phyloP scores from a whole-genome alignment of 106 monocot species.

The Ottelia alismoides region DNA sequence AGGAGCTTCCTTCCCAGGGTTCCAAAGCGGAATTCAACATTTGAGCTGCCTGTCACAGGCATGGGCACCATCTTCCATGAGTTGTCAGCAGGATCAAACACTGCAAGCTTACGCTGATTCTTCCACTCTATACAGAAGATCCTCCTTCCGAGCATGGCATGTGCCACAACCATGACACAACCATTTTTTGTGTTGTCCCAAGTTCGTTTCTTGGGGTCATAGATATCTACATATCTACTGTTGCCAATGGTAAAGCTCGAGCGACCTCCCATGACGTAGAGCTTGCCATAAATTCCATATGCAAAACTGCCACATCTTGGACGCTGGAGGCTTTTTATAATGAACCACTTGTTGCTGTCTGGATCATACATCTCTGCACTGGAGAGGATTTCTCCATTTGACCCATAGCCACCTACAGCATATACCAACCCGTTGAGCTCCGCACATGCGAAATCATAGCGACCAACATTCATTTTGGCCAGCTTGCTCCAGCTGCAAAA shows the following conservation, averaged over 20 bases:
- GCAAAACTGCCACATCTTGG: slow-evolving; percentile 84
- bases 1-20: slow-evolving; percentile 45
- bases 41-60: slow-evolving; percentile 44
- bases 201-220: slow-evolving; percentile 23
- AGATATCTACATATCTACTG: slow-evolving; percentile 51
- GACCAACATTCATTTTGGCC: slow-evolving; percentile 64
- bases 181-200: slow-evolving; percentile 65
- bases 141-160: slow-evolving; percentile 45
- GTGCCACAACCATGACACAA: slow-evolving; percentile 80
- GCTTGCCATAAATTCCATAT: slow-evolving; percentile 39
- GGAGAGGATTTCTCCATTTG: slow-evolving; percentile 51
- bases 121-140: slow-evolving; percentile 92
- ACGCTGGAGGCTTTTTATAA: slow-evolving; percentile 47
- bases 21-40: slow-evolving; percentile 43
- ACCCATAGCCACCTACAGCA: slow-evolving; percentile 56
- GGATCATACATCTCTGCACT: slow-evolving; percentile 65
- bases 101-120: slow-evolving; percentile 51
- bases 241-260: slow-evolving; percentile 81
- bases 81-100: slow-evolving; percentile 38
- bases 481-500: slow-evolving; percentile 56
- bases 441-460: slow-evolving; percentile 74
- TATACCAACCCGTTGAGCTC: slow-evolving; percentile 52
- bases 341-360: slow-evolving; percentile 38
- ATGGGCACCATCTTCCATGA: slow-evolving; percentile 42
- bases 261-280: slow-evolving; percentile 75